A percentile compares a stretch with the other conserved stretches of the same genome.
Evolutionary conservation across 1,284 basidiomycete species (phyloP).

Genomic region (Golubevia pallescens): DNA sequence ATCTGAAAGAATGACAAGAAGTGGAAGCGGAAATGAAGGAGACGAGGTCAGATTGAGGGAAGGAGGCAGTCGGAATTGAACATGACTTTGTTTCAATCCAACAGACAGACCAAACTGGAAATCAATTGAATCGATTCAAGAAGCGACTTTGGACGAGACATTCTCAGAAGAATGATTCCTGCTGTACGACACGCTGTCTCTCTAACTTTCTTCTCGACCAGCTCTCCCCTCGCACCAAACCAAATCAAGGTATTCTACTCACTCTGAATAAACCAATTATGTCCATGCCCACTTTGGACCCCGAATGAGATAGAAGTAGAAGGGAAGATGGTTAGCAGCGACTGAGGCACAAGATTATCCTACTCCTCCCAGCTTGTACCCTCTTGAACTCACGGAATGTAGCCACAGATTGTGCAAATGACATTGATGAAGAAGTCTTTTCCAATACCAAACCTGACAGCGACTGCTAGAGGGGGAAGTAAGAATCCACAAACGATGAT

Average conservation of each 20-base stretch:
- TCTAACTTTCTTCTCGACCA: too few relatives aligned
- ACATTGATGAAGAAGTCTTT: constrained; percentile 58
- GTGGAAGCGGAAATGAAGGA: background rate
- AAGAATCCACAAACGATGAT: constrained; percentile 49
- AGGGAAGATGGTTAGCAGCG: background rate
- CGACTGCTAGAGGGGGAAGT: constrained; percentile 55
- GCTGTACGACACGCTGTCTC: too few relatives aligned
- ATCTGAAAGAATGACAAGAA: constrained; percentile 42
- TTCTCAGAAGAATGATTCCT: too few relatives aligned
- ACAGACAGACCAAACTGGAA: background rate
- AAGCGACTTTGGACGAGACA: background rate
- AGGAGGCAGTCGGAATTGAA: background rate
- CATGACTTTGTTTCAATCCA: constrained; percentile 17
- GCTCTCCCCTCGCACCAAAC: too few relatives aligned
- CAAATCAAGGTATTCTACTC: too few relatives aligned
- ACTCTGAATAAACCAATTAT: too few relatives aligned
- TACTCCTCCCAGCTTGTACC: too few relatives aligned
- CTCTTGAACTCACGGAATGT: background rate
- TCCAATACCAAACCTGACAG: constrained; percentile 57
- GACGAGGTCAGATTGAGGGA: constrained; percentile 13
- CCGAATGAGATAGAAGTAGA: background rate
- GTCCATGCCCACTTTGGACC: background rate
- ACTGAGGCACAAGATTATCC: background rate
- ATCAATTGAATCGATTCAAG: background rate
- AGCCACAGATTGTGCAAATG: constrained; percentile 46